Conservation (phyloP, 2,329 filamentous ascomycete species). For the Calonectria crousiana region DNA sequence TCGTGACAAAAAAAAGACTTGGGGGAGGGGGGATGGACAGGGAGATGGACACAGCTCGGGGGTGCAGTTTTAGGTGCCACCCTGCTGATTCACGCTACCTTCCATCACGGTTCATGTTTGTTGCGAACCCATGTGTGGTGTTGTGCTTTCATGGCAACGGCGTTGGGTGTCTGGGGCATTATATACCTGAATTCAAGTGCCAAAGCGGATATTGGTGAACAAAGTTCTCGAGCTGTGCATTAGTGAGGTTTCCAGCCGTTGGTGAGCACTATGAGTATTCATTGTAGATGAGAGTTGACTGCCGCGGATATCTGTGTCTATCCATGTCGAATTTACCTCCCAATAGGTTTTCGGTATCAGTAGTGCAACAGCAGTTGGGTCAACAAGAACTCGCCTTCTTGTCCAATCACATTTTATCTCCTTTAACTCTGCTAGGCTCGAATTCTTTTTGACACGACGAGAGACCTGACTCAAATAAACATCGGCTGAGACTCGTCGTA, state of each 20-base stretch:
- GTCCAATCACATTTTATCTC: neutral
- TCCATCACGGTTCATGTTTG: conserved; percentile 35
- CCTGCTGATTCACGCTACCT: conserved; percentile 41
- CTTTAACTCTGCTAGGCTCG: neutral
- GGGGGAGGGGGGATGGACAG: conserved; percentile 26
- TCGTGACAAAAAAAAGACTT: conserved; percentile 21
- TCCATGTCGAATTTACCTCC: neutral
- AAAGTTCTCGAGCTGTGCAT: neutral
- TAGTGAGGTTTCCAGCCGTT: neutral
- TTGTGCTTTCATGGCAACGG: conserved; percentile 50
- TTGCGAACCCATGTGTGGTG: conserved; percentile 35
- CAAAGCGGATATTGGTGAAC: conserved; percentile 34
- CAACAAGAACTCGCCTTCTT: neutral
- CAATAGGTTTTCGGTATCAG: neutral
- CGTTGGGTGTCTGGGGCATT: conserved; percentile 49
- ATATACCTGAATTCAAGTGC: conserved; percentile 46
- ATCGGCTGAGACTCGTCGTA: neutral
- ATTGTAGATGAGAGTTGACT: neutral
- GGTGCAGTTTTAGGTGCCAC: conserved; percentile 32
- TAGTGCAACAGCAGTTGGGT: neutral
- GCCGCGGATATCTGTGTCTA: neutral
- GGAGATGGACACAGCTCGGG: conserved; percentile 30
- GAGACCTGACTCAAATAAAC: neutral
- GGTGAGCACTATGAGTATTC: neutral
- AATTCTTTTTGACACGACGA: neutral